Evolutionary conservation across 805 yeast species (phyloP).

Genomic region (Saccharomycopsis fibuligera): DNA sequence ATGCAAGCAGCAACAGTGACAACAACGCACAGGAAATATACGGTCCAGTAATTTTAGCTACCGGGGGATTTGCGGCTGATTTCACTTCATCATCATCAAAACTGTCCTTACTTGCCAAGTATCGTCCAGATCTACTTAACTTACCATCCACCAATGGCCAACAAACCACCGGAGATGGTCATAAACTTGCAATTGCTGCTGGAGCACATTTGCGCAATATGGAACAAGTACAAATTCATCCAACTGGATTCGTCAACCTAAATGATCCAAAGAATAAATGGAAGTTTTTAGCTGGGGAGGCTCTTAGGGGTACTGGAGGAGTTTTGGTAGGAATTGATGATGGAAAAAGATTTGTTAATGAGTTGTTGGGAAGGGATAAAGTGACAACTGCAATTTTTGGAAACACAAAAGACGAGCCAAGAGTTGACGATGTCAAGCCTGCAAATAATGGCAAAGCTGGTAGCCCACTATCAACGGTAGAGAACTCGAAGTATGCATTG

Average conservation of each 20-base stretch:
- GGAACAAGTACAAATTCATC: conserved; percentile 57
- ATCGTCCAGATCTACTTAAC: conserved; percentile 39
- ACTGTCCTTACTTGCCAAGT: conserved; percentile 33
- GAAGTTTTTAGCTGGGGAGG: conserved; percentile 56
- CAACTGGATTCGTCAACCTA: conserved; percentile 57
- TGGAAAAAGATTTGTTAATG: conserved; percentile 49
- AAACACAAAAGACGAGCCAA: no score
- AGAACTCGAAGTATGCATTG: conserved; percentile 26
- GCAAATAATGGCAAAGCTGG: conserved; percentile 27
- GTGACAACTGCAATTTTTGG: conserved; percentile 42
- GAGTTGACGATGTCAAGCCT: conserved; percentile 12
- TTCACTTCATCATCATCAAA: conserved; percentile 31
- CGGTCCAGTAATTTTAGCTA: conserved; percentile 41
- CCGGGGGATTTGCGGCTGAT: conserved; percentile 53
- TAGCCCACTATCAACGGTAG: no score
- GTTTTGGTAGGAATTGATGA: conserved; percentile 38
- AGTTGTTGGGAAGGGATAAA: conserved; percentile 45
- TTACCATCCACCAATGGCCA: conserved; percentile 53
- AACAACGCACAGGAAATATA: conserved; percentile 24
- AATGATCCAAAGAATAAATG: conserved; percentile 43
- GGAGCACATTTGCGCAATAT: conserved; percentile 48
- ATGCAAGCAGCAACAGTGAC: conserved; percentile 27
- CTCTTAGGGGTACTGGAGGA: conserved; percentile 55
- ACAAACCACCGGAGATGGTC: conserved; percentile 57
- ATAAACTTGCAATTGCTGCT: conserved; percentile 37